phyloP scores from a whole-genome alignment of 495 filamentous ascomycete species.

The Entonaema liquescens region DNA sequence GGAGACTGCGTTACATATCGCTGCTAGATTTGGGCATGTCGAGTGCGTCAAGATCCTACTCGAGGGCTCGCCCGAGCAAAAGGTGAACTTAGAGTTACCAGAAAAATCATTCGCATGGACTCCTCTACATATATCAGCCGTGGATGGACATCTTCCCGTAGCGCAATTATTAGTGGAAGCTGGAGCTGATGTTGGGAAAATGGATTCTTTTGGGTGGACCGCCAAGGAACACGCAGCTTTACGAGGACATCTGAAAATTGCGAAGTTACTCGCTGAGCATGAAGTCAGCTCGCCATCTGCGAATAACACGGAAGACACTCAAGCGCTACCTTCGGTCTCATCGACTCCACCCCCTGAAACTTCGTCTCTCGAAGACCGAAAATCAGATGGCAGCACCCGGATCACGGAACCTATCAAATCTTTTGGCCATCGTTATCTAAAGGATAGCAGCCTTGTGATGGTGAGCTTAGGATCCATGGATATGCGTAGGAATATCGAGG shows the following conservation, averaged over 20 bases:
- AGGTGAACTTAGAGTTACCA: slow-evolving; percentile 75
- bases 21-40: slow-evolving; percentile 85
- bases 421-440: slow-evolving; percentile 95
- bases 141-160: slow-evolving; percentile 80
- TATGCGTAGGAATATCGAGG: slow-evolving; percentile 77
- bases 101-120: slow-evolving; percentile 94
- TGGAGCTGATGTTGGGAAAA: slow-evolving; percentile 74
- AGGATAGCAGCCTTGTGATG: slow-evolving; percentile 84
- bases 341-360: slow-evolving; percentile 60
- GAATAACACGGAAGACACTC: slow-evolving; percentile 39
- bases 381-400: slow-evolving; percentile 54
- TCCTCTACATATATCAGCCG: slow-evolving; percentile 87
- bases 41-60: slow-evolving; percentile 81
- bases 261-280: slow-evolving; percentile 64
- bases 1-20: slow-evolving; percentile 93
- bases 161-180: slow-evolving; percentile 75
- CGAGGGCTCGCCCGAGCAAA: slow-evolving; percentile 71
- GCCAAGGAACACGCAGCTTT: slow-evolving; percentile 92
- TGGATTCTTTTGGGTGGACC: slow-evolving; percentile 92
- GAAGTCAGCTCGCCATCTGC: slow-evolving; percentile 16
- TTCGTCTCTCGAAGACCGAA: slow-evolving; percentile 59
- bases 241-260: slow-evolving; percentile 84
- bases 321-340: slow-evolving; percentile 48
- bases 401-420: slow-evolving; percentile 82
- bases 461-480: slow-evolving; percentile 96